Percentiles rank a stretch among this genome's conserved stretches.
These are phyloP conservation scores for Oemleria cerasiformis DNA, from an alignment of 306 rosid genomes.

Conservation along the genomic window DNA sequence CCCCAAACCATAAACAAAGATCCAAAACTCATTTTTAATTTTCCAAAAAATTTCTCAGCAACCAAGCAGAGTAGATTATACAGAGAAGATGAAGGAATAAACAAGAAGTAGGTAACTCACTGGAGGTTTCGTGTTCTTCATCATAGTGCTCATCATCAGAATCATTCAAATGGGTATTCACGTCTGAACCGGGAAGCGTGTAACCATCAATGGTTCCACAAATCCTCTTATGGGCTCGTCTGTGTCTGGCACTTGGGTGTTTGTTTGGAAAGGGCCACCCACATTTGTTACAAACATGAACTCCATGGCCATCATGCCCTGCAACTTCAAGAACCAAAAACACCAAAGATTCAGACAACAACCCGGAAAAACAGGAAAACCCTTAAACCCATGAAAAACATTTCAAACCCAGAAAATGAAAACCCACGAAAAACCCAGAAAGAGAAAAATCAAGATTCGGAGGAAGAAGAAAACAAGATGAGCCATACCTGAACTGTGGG, in stretches of 20 bases:
- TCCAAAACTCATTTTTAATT: not conserved
- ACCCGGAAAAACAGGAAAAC: not conserved
- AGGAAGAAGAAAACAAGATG: not conserved
- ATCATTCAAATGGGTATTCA: conserved; percentile 29
- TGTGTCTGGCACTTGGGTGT: conserved; percentile 63
- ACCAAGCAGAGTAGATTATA: not conserved
- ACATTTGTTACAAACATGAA: conserved; percentile 55
- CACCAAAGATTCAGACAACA: not conserved
- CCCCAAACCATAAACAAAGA: not conserved
- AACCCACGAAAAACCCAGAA: not conserved
- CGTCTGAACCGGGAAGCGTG: conserved; percentile 38
- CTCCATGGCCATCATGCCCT: conserved; percentile 53
- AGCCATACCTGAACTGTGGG: conserved; percentile 16
- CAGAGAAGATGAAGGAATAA: too few relatives aligned
- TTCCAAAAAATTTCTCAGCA: conserved; percentile 4
- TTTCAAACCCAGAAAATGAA: conserved; percentile 15
- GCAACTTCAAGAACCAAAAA: conserved; percentile 12
- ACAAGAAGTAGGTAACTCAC: conserved; percentile 30
- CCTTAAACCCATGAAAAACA: conserved; percentile 14
- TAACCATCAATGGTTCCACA: conserved; percentile 82
- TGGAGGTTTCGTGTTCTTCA: conserved; percentile 44
- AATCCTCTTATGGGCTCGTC: conserved; percentile 82
- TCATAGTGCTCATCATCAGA: conserved; percentile 64
- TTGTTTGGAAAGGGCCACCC: conserved; percentile 67
- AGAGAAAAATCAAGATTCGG: not conserved